phyloP scores from a whole-genome alignment of 139 green algal species.

The Picochlorum sp. region DNA sequence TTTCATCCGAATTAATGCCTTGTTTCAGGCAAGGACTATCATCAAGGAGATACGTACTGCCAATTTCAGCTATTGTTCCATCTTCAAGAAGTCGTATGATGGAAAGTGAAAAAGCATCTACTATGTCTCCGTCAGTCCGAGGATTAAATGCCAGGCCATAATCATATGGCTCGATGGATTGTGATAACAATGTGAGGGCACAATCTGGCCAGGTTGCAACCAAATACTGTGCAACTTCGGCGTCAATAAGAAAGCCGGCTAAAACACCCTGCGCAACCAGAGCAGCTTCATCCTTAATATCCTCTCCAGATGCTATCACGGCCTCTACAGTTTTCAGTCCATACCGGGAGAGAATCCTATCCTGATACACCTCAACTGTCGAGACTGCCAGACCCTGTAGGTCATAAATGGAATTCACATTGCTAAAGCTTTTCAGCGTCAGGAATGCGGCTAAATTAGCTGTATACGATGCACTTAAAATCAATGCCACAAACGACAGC shows the following conservation, averaged over 20 bases:
- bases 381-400: not conserved
- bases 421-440: not conserved
- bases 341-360: not conserved
- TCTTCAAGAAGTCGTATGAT: slow-evolving; percentile 9
- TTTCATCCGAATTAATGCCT: not conserved
- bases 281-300: not conserved
- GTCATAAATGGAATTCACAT: slow-evolving; percentile 5
- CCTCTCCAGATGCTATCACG: not conserved
- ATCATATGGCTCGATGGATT: slow-evolving; percentile 9
- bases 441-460: slow-evolving; percentile 16
- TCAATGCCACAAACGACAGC: slow-evolving; percentile 1
- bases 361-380: not conserved
- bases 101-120: not conserved
- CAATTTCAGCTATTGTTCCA: not conserved
- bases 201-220: slow-evolving; percentile 3
- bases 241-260: slow-evolving; percentile 3
- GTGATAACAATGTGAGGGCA: not conserved
- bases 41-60: not conserved
- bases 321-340: not conserved
- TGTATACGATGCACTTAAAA: slow-evolving; percentile 4
- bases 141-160: slow-evolving; percentile 7
- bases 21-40: slow-evolving; percentile 1
- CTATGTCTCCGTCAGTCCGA: not conserved
- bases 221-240: slow-evolving; percentile 2
- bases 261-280: not conserved